Conservation (phyloP, 2,329 filamentous ascomycete genomes). For the Emydomyces testavorans region DNA sequence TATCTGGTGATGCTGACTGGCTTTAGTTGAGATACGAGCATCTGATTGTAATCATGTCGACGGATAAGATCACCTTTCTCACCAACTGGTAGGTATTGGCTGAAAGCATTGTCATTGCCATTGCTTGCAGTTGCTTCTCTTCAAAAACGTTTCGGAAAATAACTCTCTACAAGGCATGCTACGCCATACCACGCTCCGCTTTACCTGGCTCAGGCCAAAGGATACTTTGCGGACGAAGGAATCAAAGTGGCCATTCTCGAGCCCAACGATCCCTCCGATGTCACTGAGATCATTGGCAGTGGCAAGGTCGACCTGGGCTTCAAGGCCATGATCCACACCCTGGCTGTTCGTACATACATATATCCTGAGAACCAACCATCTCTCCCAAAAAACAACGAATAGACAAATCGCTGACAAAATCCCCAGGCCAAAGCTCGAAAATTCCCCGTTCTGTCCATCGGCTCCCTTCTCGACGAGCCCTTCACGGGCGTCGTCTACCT, state of each 20-base stretch:
- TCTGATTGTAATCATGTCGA: slow-evolving; percentile 50
- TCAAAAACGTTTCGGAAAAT: neutral
- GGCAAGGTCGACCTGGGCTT: slow-evolving; percentile 67
- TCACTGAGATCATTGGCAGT: slow-evolving; percentile 68
- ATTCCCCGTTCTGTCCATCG: slow-evolving; percentile 62
- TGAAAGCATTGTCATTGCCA: slow-evolving; percentile 3
- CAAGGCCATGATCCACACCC: slow-evolving; percentile 75
- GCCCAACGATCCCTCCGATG: slow-evolving; percentile 69
- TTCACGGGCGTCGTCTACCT: slow-evolving; percentile 71
- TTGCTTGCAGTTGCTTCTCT: slow-evolving; percentile 1
- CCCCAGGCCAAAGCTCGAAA: slow-evolving; percentile 58
- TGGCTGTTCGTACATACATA: slow-evolving; percentile 42
- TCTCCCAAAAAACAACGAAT: no score
- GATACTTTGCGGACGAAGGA: slow-evolving; percentile 62
- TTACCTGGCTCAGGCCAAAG: slow-evolving; percentile 64
- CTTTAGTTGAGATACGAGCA: slow-evolving; percentile 20
- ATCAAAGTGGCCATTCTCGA: slow-evolving; percentile 68
- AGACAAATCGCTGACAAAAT: no score
- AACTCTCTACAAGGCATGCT: slow-evolving; percentile 52
- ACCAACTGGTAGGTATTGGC: slow-evolving; percentile 58
- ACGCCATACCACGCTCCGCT: slow-evolving; percentile 70
- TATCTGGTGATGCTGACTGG: slow-evolving; percentile 24
- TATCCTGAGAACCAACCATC: neutral
- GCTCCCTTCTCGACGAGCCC: slow-evolving; percentile 65
- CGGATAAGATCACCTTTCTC: slow-evolving; percentile 74